These are phyloP conservation scores for Coprinopsis cinerea DNA, from an alignment of 768 basidiomycete species.

Conservation along the genomic window DNA sequence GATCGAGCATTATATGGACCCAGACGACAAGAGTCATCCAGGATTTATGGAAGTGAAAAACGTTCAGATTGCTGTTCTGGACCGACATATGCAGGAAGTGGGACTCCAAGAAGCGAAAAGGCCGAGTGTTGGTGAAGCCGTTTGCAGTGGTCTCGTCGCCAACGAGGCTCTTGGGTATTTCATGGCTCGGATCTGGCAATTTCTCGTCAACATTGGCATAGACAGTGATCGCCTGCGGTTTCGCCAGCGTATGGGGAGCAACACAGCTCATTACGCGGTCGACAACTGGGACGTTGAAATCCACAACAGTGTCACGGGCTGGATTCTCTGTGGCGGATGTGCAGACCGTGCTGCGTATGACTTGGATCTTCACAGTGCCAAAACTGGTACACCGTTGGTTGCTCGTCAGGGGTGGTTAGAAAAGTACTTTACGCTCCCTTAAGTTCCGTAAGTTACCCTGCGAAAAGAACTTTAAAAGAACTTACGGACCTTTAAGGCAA, in stretches of 20 bases:
- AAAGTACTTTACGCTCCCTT: too few relatives aligned
- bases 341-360: constrained; percentile 98
- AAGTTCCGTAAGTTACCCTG: too few relatives aligned
- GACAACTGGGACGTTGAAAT: constrained; percentile 99
- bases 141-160: constrained; percentile 78
- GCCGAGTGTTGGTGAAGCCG: constrained; percentile 86
- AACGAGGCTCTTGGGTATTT: constrained; percentile 99
- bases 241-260: constrained; percentile 97
- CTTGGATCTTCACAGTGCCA: constrained; percentile 78
- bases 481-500: too few relatives aligned
- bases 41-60: constrained; percentile 78
- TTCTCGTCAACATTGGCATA: constrained; percentile 88
- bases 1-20: constrained; percentile 98
- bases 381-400: constrained; percentile 79
- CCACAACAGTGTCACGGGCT: constrained; percentile 75
- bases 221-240: constrained; percentile 79
- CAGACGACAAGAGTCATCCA: constrained; percentile 80
- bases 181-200: constrained; percentile 85
- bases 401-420: constrained; percentile 57
- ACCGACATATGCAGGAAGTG: constrained; percentile 75
- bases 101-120: constrained; percentile 59
- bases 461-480: too few relatives aligned
- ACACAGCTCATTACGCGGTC: constrained; percentile 99
- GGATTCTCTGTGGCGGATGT: constrained; percentile 99
- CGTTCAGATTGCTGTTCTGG: constrained; percentile 68